phyloP scores from a whole-genome alignment of 768 basidiomycete species.

The Plicaturopsis crispa region DNA sequence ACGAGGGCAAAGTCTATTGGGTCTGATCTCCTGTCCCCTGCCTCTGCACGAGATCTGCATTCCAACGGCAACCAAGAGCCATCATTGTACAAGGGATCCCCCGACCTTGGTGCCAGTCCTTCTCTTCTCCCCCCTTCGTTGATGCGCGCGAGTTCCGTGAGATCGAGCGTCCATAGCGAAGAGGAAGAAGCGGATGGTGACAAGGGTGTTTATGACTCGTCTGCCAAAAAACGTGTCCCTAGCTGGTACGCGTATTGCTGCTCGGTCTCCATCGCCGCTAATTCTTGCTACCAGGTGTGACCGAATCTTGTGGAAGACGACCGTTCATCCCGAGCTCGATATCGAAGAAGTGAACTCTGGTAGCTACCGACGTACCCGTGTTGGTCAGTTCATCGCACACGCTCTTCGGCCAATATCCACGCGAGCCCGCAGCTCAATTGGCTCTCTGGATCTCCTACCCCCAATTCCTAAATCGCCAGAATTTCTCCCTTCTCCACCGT shows the following conservation, averaged over 20 bases:
- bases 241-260: constrained; percentile 61
- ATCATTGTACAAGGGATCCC: constrained; percentile 3
- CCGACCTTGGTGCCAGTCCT: constrained; percentile 4
- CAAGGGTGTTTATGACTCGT: constrained; percentile 73
- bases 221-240: constrained; percentile 74
- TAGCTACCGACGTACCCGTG: constrained; percentile 32
- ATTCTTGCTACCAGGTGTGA: no score
- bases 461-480: constrained; percentile 6
- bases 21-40: constrained; percentile 2
- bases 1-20: constrained; percentile 17
- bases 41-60: constrained; percentile 3
- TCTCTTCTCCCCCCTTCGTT: constrained; percentile 21
- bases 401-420: constrained; percentile 41
- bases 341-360: constrained; percentile 24
- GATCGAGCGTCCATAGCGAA: constrained; percentile 26
- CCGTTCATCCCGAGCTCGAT: constrained; percentile 37
- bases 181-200: constrained; percentile 34
- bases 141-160: constrained; percentile 7
- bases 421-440: constrained; percentile 26
- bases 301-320: constrained; percentile 78
- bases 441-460: constrained; percentile 15
- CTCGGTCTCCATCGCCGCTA: no score
- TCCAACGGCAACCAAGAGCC: constrained; percentile 1
- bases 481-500: constrained; percentile 1
- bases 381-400: constrained; percentile 47